Evolutionary conservation across 306 rosid genomes (phyloP).

Genomic region (Dryas drummondii): DNA sequence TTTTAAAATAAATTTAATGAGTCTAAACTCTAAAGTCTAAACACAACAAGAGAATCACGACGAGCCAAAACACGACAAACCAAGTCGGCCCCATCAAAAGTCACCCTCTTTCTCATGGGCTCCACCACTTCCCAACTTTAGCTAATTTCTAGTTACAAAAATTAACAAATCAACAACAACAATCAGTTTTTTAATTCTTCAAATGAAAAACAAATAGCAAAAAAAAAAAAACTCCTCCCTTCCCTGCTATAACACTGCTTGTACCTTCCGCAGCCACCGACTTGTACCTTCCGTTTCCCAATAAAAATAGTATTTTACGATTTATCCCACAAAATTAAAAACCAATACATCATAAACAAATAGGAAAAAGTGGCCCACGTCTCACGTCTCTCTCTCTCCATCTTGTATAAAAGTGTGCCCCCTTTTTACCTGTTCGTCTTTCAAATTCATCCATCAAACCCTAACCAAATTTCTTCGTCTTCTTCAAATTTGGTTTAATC

Average conservation of each 20-base stretch:
- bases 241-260: no score
- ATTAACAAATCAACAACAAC: background rate
- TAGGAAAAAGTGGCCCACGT: conserved; percentile 8
- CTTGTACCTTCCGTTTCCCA: background rate
- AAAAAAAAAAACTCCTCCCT: background rate
- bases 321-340: background rate
- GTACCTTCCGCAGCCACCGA: background rate
- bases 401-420: conserved; percentile 5
- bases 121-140: background rate
- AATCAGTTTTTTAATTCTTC: background rate
- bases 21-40: no score
- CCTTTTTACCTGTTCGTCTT: background rate
- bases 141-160: background rate
- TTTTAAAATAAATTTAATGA: no score
- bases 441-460: conserved; percentile 11
- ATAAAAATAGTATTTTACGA: background rate
- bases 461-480: background rate
- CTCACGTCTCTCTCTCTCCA: background rate
- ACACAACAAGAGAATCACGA: no score
- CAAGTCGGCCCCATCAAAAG: background rate
- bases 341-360: background rate
- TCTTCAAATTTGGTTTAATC: no score
- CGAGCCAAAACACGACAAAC: background rate
- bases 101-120: background rate
- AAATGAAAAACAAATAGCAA: background rate